Percentiles rank a stretch among this genome's conserved stretches.
Conservation (phyloP, 1,284 basidiomycete genomes). For the Schizophyllum commune region DNA sequence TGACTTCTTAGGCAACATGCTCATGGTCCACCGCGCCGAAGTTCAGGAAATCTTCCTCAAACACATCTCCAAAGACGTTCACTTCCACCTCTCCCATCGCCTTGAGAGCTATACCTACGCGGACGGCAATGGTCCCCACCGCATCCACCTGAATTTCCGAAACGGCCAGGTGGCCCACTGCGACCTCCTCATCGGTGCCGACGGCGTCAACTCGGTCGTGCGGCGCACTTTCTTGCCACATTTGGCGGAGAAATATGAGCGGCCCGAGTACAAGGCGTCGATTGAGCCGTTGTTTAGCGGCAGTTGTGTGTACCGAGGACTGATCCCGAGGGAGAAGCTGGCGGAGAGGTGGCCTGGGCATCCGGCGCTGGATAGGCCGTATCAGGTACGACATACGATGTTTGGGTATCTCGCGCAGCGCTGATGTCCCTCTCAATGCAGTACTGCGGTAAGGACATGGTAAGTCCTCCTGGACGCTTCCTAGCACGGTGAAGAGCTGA, state of each 20-base stretch:
- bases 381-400: neutral
- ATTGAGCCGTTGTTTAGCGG: conserved; percentile 1
- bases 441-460: neutral
- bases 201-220: conserved; percentile 22
- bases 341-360: conserved; percentile 2
- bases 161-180: conserved; percentile 23
- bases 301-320: neutral
- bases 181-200: conserved; percentile 27
- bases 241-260: neutral
- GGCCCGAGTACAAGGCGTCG: neutral
- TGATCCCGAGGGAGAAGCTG: conserved; percentile 3
- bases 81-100: conserved; percentile 22
- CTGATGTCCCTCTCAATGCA: neutral
- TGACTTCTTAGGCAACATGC: conserved; percentile 14
- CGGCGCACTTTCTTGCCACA: conserved; percentile 13
- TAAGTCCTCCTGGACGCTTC: neutral
- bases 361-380: neutral
- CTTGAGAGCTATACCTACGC: conserved; percentile 18
- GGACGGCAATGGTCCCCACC: neutral
- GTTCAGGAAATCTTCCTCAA: conserved; percentile 22
- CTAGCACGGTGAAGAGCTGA: too few relatives aligned
- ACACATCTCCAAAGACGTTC: conserved; percentile 20
- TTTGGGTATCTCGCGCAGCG: neutral
- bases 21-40: conserved; percentile 25
- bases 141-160: conserved; percentile 19